Evolutionary conservation across 129 eudicot genomes (phyloP), one percentile per base, ranked within the genome.

Genomic region (sunflower (Helianthus annuus)): DNA sequence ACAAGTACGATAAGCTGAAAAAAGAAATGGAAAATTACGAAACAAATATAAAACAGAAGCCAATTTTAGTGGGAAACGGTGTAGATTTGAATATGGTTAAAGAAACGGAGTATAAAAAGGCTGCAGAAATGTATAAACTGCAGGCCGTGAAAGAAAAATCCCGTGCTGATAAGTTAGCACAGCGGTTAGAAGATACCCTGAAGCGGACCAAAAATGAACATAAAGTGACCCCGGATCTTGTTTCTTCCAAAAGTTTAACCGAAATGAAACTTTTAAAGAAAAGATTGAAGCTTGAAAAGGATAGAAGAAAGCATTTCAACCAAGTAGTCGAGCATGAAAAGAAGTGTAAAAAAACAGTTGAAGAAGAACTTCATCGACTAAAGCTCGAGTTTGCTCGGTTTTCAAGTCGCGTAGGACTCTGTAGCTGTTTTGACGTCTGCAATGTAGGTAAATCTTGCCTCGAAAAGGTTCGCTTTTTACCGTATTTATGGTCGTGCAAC

Each of bases 241-340:
- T 81, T 55, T 66, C 79, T 8, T 60, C 75, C 13, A 72, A 66
- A 54, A 74, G 5, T 10, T 67, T 68, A 51, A 63, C 52, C 2
- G 74, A 75, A 67, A 69, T 84, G 57, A 84, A 83, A 75, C 72
- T 95, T 67, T 77, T 95, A 68, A 87, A 68, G 77, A 76, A 88
- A 80, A 80, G 84, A 27, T 76, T 95, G 74, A 85, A 86, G 85
- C 89, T 95, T 79, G 97, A 88, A 81, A 88, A 83, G 73, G 80
- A 45, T 84, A 85, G 82, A 59, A 82, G 71, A 27, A 91, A 95
- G 78, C 95, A 95, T 88, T 89, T 86, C 68, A 88, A 83, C 56
- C 56, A 91, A 77, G 96, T 85, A 6, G 75, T 85, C 34, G 87
- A 77, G 56, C 75, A 73, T 75, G 96, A 91, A 84, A 82, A 78